Base-by-base conservation (phyloP, 2,329 filamentous ascomycete species). In the Raffaelea deltoideospora region DNA sequence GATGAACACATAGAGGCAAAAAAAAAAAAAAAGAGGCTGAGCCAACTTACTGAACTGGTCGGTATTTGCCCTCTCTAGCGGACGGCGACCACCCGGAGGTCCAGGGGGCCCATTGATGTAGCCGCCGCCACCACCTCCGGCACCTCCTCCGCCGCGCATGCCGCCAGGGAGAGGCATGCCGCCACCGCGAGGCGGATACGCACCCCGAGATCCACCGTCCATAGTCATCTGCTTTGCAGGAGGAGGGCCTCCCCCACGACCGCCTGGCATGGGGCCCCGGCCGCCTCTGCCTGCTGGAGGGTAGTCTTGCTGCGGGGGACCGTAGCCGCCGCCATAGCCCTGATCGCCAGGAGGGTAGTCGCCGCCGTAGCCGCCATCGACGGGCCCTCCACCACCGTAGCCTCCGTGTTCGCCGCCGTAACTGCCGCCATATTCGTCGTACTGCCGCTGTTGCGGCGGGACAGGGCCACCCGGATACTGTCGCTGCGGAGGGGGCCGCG, bases 401-500 rank as follows among this genome's bases (percentile, higher is more conserved):
- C n/a, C n/a, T n/a, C n/a, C n/a, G n/a, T n/a, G n/a, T n/a, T n/a
- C n/a, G n/a, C n/a, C n/a, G n/a, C n/a, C n/a, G n/a, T n/a, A n/a
- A n/a, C n/a, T n/a, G n/a, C n/a, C n/a, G n/a, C n/a, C n/a, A 38
- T 65, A 63, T 34, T 59, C 55, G 37, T 65, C 57, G 40, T 67
- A 64, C 38, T 66, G 56, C 39, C 59, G 56, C 44, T 40, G 56
- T 36, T 58, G 50, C 5, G 46, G 48, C 4, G 38, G 49, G 23
- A 45, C 47, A 7, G 53, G 50, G 7, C 48, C 53, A 6, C 47
- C 47, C 10, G 50, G 48, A 37, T 55, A 56, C 22, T 53, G 58
- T 38, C 46, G 53, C 48, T 58, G 59, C 10, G 54, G 58, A 8
- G 54, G 50, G 33, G 57, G 54, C 37, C 61, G 54, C 37, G 59